phyloP scores from a whole-genome alignment of 1,284 basidiomycete species.

The Takashimella koratensis region DNA sequence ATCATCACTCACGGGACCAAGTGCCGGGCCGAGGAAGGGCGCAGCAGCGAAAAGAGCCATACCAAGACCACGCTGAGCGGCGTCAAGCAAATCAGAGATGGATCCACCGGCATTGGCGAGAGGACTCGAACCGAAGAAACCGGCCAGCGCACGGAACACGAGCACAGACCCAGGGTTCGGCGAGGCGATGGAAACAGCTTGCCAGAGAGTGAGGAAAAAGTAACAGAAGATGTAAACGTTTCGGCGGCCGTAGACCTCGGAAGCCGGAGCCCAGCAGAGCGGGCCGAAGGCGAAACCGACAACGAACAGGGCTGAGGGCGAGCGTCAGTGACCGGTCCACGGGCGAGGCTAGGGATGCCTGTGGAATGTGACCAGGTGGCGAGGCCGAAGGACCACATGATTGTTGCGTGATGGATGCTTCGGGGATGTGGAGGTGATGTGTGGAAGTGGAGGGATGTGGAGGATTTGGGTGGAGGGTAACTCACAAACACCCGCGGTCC shows the following conservation, averaged over 20 bases:
- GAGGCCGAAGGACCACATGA: no score
- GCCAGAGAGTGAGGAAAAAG: constrained; percentile 39
- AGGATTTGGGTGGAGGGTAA: background rate
- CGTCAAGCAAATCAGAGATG: constrained; percentile 48
- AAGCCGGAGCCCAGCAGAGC: constrained; percentile 49
- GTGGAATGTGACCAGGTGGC: no score
- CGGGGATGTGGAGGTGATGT: no score
- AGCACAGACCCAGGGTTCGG: constrained; percentile 39
- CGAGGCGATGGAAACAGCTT: constrained; percentile 28
- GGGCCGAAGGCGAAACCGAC: constrained; percentile 37
- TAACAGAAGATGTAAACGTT: constrained; percentile 61
- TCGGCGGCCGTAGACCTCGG: constrained; percentile 56
- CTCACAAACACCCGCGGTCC: constrained; percentile 30
- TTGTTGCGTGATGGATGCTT: no score
- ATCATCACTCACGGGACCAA: constrained; percentile 36
- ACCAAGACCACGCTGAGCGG: constrained; percentile 46
- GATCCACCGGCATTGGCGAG: constrained; percentile 51
- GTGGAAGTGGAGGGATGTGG: no score
- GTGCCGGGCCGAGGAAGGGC: constrained; percentile 49
- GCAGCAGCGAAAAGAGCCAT: constrained; percentile 46
- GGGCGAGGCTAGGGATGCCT: no score
- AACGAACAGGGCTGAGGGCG: background rate
- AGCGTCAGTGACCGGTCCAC: background rate
- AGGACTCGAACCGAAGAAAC: constrained; percentile 47
- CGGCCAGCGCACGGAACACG: constrained; percentile 49